phyloP scores from a whole-genome alignment of 2,329 filamentous ascomycete genomes.

The Trichoderma asperellum region DNA sequence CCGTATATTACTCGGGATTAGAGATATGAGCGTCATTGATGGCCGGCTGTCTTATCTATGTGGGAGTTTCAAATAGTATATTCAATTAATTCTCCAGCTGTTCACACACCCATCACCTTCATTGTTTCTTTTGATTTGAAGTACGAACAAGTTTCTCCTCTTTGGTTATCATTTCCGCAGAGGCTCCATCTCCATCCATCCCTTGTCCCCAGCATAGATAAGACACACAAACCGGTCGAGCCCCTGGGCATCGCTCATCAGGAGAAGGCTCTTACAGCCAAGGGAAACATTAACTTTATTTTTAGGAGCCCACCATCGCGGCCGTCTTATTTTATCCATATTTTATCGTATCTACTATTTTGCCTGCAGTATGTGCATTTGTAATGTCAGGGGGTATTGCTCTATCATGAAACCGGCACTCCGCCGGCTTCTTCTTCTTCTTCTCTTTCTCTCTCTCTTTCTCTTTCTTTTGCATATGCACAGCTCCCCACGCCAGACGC shows the following conservation, averaged over 20 bases:
- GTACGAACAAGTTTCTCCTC: not conserved
- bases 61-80: not conserved
- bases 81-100: too few species aligned
- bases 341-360: conserved; percentile 15
- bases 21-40: not conserved
- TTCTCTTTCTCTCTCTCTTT: not conserved
- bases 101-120: not conserved
- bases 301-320: not conserved
- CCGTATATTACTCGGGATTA: not conserved
- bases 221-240: not conserved
- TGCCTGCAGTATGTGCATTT: conserved; percentile 6
- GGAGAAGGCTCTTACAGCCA: not conserved
- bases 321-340: conserved; percentile 1
- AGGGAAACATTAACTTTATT: not conserved
- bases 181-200: not conserved
- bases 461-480: conserved; percentile 5
- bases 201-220: not conserved
- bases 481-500: conserved; percentile 26
- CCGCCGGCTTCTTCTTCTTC: not conserved
- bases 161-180: not conserved
- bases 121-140: not conserved
- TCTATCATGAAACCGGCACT: not conserved
- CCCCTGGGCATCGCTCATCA: not conserved
- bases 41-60: not conserved
- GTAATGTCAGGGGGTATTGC: conserved; percentile 19